A percentile compares a stretch with the other conserved stretches of the same genome.
These are phyloP conservation scores for Rehmannia glutinosa DNA, from an alignment of 257 asterid genomes.

Conservation along the genomic window DNA sequence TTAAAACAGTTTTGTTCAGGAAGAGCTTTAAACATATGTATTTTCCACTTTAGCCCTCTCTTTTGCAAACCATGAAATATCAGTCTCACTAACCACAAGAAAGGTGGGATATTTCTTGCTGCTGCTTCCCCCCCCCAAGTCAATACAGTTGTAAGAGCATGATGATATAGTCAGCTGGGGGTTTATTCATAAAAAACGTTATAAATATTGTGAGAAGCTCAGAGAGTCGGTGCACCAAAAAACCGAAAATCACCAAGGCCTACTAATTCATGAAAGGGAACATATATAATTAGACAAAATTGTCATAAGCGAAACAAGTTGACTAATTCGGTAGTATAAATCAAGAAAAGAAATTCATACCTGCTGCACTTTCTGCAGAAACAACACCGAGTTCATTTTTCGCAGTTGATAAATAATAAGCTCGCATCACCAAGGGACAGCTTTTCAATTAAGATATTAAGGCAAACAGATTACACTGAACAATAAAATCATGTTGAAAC, in stretches of 20 bases:
- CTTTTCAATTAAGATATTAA: slow-evolving; percentile 41
- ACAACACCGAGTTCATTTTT: slow-evolving; percentile 93
- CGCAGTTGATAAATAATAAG: slow-evolving; percentile 89
- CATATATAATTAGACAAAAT: background rate
- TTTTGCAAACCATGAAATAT: no score
- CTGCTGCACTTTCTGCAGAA: slow-evolving; percentile 82
- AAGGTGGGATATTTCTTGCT: no score
- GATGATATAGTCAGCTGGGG: no score
- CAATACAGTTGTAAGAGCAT: no score
- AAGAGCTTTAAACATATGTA: no score
- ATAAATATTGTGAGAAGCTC: no score
- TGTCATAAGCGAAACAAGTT: background rate
- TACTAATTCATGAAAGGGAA: slow-evolving; percentile 2
- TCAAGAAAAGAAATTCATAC: slow-evolving; percentile 31
- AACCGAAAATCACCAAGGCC: background rate
- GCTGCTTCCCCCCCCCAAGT: no score
- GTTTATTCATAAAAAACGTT: no score
- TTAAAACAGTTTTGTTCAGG: no score
- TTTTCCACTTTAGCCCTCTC: no score
- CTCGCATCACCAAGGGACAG: slow-evolving; percentile 98
- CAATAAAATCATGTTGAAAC: background rate
- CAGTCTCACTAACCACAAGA: no score
- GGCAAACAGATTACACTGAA: slow-evolving; percentile 20
- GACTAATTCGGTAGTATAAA: background rate
- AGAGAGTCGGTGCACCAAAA: no score